Evolutionary conservation across 805 yeast genomes (phyloP).

Genomic region (Lipomyces spencermartinsiae): DNA sequence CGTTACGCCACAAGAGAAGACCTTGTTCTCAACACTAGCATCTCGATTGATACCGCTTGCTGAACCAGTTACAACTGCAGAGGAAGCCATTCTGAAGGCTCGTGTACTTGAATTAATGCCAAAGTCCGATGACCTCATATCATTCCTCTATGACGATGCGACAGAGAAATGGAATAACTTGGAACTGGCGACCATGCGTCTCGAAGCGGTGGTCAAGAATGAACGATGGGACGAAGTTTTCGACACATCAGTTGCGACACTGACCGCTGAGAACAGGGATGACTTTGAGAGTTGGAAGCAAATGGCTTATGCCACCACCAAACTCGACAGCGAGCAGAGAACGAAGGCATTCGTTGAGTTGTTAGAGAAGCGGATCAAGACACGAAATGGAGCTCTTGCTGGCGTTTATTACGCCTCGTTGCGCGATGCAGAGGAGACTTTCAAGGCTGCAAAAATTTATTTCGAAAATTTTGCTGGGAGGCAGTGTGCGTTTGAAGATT

Average conservation of each 20-base stretch:
- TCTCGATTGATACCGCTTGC: conserved; percentile 59
- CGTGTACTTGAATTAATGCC: conserved; percentile 49
- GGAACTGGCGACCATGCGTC: conserved; percentile 57
- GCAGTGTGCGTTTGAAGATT: conserved; percentile 69
- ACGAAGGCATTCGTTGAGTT: conserved; percentile 46
- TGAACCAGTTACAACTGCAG: conserved; percentile 61
- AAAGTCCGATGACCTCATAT: conserved; percentile 49
- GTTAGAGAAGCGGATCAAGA: conserved; percentile 45
- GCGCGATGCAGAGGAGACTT: conserved; percentile 10
- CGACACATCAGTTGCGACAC: conserved; percentile 50
- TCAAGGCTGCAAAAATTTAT: conserved; percentile 48
- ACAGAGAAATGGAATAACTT: conserved; percentile 54
- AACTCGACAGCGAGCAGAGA: conserved; percentile 43
- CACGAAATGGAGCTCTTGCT: conserved; percentile 67
- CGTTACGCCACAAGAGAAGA: conserved; percentile 54
- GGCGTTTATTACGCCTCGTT: conserved; percentile 53
- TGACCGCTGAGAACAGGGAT: conserved; percentile 59
- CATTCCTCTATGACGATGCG: conserved; percentile 39
- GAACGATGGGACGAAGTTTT: conserved; percentile 55
- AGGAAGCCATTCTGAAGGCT: conserved; percentile 69
- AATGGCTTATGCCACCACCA: conserved; percentile 54
- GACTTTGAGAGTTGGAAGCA: conserved; percentile 80
- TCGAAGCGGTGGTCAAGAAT: conserved; percentile 52
- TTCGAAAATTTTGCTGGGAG: conserved; percentile 58
- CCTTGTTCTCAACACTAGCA: conserved; percentile 66